Evolutionary conservation across 2,329 filamentous ascomycete species (phyloP), one percentile per base, ranked within the genome.

Genomic region (Xylaria sp.): DNA sequence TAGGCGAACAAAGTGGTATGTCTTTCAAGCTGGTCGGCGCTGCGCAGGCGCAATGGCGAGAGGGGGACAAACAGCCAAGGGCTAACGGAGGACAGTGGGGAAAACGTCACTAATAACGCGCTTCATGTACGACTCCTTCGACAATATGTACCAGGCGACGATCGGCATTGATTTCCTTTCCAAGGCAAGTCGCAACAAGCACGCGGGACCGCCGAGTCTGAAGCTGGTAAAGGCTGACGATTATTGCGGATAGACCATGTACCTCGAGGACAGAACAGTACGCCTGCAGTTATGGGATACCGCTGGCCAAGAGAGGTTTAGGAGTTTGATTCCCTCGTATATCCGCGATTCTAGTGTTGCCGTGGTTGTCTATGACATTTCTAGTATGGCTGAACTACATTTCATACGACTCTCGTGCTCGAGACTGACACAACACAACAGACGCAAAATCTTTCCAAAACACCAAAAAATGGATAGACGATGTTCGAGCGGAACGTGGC

Each of bases 111-210:
- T 99, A 72, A 99, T 99, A 77, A 99, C 95, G 69, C 90, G 95
- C 68, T 99, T 99, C 84, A 99, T 99, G 95, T 99, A 99, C 85
- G 95, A 99, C 80, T 98, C 95, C 48, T 99, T 99, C 83, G 95
- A 99, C 84, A 97, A 96, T 81, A 98, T 94, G 85, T 99, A 99
- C 82, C 95, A 99, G 80, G 95, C 95, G 60, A 99, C 95, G 38
- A 98, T 99, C 75, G 95, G 95, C 74, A 99, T 99, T 81, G 95
- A 99, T 80, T 99, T 99, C 76, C 87, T 99, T 70, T 97, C 93
- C 74, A 99, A 99, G 90, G 92, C 91, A 83, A 76, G 78, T 64
- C 33, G 19, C 53, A 37, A 31, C 43, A 13, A 31, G 25, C 10
- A 10, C 31, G 8, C 3, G 13, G 33, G 15, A 35, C 19, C 21